Base-by-base conservation (phyloP, 2,329 filamentous ascomycete species). In the Neopestalotiopsis clavispora region DNA sequence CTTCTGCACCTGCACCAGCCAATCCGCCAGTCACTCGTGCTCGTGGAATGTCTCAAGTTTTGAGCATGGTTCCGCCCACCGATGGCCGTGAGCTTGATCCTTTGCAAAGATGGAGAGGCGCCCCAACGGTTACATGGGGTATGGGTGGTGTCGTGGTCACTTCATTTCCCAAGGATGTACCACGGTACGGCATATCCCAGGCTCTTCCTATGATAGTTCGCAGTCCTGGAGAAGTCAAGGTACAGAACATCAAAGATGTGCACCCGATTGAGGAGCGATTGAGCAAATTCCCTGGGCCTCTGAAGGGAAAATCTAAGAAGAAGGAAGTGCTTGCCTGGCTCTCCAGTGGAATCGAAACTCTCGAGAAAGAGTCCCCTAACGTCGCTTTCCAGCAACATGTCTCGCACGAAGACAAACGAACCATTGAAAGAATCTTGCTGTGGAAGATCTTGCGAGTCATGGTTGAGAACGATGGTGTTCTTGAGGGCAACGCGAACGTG, bases 251-350 rank as follows among this genome's bases (percentile, higher is more conserved):
- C 71, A 96, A 92, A 77, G 90, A 94, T 58, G 84, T 94, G 38
- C 83, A 93, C 59, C 90, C 93, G 4, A 83, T 94, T 9, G 84
- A 89, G 30, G 94, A 96, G 42, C 87, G 90, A 2, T 83, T 96
- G 63, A 87, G 89, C 20, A 94, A 91, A 73, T 98, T 98, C 75
- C 96, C 96, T 0, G 96, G 96, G 0, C 96, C 97, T 3, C 83
- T 99, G 34, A 94, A 92, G 79, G 88, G 90, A 56, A 98, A 98
- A 78, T 90, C 91, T 1, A 98, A 97, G 85, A 99, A 99, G 85
- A 99, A 98, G 83, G 95, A 99, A 67, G 88, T 94, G 0, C 74
- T 95, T 58, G 81, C 89, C 1, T 99, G 97, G 96, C 84, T 99
- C 59, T 88, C 86, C 4, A 84, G 87, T 69, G 94, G 91, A 66